Evolutionary conservation across 192 early-diverging fungal genomes (phyloP).

Genomic region (Mycoemilia scoparia): DNA sequence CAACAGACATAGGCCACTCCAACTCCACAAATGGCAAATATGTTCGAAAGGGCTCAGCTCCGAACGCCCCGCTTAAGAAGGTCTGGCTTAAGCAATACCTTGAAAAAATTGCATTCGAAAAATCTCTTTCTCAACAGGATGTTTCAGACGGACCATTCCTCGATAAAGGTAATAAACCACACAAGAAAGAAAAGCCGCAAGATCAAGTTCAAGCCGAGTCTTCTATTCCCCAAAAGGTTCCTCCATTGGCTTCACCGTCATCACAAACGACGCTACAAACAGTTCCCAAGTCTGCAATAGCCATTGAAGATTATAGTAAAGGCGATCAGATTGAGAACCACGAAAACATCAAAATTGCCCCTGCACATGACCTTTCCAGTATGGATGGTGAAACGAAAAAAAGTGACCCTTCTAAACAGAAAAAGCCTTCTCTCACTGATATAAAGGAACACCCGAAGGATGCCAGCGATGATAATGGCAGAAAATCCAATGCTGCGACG

Average conservation of each 20-base stretch:
- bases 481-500: slow-evolving; percentile 6
- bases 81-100: slow-evolving; percentile 27
- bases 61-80: slow-evolving; percentile 15
- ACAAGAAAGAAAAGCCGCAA: slow-evolving; percentile 1
- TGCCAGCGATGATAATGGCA: slow-evolving; percentile 17
- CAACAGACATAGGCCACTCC: too few species aligned
- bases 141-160: background rate
- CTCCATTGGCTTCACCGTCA: background rate
- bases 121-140: too few species aligned
- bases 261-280: background rate
- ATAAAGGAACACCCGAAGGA: slow-evolving; percentile 19
- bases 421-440: too few species aligned
- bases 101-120: slow-evolving; percentile 9
- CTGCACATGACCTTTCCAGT: too few species aligned
- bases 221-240: background rate
- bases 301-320: too few species aligned
- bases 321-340: too few species aligned
- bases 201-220: background rate
- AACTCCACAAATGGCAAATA: background rate
- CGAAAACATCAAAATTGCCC: too few species aligned
- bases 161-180: background rate
- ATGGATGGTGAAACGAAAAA: too few species aligned
- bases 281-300: background rate
- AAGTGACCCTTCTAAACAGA: too few species aligned
- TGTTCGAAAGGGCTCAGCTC: background rate